Evolutionary conservation across 306 rosid species (phyloP), one percentile per base, ranked within the genome.

Genomic region (Begonia loranthoides): DNA sequence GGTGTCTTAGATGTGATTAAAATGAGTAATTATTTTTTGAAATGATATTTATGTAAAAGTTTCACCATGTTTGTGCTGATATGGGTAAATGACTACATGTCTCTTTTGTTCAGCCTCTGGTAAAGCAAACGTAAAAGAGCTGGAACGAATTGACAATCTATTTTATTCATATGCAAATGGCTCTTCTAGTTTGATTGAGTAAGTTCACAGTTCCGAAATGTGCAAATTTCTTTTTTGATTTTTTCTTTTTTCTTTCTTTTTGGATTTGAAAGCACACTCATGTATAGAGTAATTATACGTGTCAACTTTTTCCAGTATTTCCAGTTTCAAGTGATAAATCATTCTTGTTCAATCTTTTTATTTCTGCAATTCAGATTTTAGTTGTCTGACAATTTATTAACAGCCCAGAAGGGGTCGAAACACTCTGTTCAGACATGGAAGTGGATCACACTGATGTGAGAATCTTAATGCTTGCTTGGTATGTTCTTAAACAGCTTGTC

Each of bases 401-500:
- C 96, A 92, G 99, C 58, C 99, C 99, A 44, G 96, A 92, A 68
- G 99, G 99, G 55, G 83, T 92, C 17, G 99, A 92, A 76, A 22
- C 76, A 55, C 99, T 92, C 49, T 92, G 99, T 79, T 77, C 93
- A 52, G 96, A 83, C 66, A 67, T 92, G 82, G 96, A 83, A 61
- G 76, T 92, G 66, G 76, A 78, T 59, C 94, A 79, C 70, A 92
- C 94, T 41, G 93, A 92, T 79, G 85, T 80, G 61, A 80, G 99
- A 76, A 75, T 92, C 65, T 79, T 92, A 85, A 92, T 92, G 93
- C 96, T 92, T 56, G 99, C 99, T 7, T 92, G 99, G 99, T 92
- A 76, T 74, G 81, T 71, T 59, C 41, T 28, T 59, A 41, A 33
- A 53, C 60, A 41, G 50, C 52, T 24, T 59, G 9, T 28, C 36